Evolutionary conservation across 257 asterid genomes (phyloP), one percentile per base, ranked within the genome.

Genomic region (Leonotis leonurus): DNA sequence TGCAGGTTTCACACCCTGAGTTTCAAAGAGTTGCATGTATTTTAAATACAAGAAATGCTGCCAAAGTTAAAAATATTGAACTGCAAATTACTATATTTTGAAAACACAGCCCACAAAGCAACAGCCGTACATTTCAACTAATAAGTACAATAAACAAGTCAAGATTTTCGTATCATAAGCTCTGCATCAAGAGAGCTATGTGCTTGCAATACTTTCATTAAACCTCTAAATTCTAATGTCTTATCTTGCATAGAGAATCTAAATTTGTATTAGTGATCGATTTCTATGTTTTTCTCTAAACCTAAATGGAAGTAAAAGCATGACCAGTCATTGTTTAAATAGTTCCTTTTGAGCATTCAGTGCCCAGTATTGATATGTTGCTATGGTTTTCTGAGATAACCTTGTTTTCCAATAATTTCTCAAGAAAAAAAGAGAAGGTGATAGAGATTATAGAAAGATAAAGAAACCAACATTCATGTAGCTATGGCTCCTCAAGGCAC

Each of bases 61-160:
- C 72, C 43, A 32, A 39, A 48, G 55, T 30, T n/a, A 9, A 56
- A 63, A 6, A 33, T 3, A 26, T 10, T 17, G 8, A 32, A n/a
- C 33, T 40, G 9, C 43, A 51, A 39, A 46, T 37, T 25, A 10
- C 25, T 5, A 12, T 22, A 22, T 39, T n/a, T n/a, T n/a, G n/a
- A n/a, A n/a, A n/a, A n/a, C n/a, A n/a, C n/a, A n/a, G n/a, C n/a
- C n/a, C n/a, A n/a, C n/a, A n/a, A n/a, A n/a, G n/a, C n/a, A n/a
- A n/a, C n/a, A n/a, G n/a, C n/a, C n/a, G n/a, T n/a, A 9, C 16
- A 45, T 44, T 68, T 67, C 61, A 64, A 46, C 71, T 27, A 64
- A 30, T 25, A 33, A n/a, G 17, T 49, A 39, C n/a, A n/a, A n/a
- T n/a, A n/a, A n/a, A n/a, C 35, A 10, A 13, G 36, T 18, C 57